Percentiles rank a stretch among this genome's conserved stretches.
These are phyloP conservation scores for Cucurbita moschata DNA, from an alignment of 306 rosid species.

Conservation along the genomic window DNA sequence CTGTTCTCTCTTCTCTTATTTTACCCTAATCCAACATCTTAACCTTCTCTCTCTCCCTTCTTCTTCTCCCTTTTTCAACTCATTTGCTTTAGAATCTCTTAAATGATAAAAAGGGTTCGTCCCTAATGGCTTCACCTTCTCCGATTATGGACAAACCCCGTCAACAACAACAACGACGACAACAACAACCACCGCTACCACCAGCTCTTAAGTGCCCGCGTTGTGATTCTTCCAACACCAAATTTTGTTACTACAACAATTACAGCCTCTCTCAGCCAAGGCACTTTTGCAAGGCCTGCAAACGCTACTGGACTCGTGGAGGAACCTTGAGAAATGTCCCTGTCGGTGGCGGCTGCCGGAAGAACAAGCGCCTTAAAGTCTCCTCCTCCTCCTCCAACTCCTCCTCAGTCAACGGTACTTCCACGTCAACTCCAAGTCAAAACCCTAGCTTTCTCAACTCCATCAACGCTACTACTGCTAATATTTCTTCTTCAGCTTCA, in stretches of 20 bases:
- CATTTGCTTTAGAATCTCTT: slow-evolving; percentile 19
- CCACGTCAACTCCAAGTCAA: background rate
- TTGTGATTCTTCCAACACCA: slow-evolving; percentile 85
- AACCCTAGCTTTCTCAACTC: slow-evolving; percentile 24
- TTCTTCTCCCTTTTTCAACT: background rate
- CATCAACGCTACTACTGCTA: slow-evolving; percentile 13
- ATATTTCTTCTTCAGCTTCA: slow-evolving; percentile 9
- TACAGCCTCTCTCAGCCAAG: slow-evolving; percentile 91
- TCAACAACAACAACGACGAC: slow-evolving; percentile 14
- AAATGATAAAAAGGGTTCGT: slow-evolving; percentile 32
- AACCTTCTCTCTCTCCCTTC: slow-evolving; percentile 14
- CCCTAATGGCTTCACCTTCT: slow-evolving; percentile 30
- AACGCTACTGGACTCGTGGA: slow-evolving; percentile 92
- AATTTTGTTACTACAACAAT: slow-evolving; percentile 94
- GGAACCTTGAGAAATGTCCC: slow-evolving; percentile 91
- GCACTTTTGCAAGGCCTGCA: slow-evolving; percentile 96
- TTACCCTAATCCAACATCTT: slow-evolving; percentile 39
- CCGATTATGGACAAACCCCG: slow-evolving; percentile 48
- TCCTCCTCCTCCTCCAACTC: slow-evolving; percentile 7
- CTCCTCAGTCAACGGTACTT: slow-evolving; percentile 9
- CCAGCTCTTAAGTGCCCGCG: slow-evolving; percentile 70
- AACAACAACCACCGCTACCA: slow-evolving; percentile 11
- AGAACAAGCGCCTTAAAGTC: slow-evolving; percentile 64
- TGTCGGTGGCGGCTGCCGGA: slow-evolving; percentile 82
- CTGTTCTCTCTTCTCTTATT: slow-evolving; percentile 28